Conservation (phyloP, 768 basidiomycete genomes). For the Russula foetens region DNA sequence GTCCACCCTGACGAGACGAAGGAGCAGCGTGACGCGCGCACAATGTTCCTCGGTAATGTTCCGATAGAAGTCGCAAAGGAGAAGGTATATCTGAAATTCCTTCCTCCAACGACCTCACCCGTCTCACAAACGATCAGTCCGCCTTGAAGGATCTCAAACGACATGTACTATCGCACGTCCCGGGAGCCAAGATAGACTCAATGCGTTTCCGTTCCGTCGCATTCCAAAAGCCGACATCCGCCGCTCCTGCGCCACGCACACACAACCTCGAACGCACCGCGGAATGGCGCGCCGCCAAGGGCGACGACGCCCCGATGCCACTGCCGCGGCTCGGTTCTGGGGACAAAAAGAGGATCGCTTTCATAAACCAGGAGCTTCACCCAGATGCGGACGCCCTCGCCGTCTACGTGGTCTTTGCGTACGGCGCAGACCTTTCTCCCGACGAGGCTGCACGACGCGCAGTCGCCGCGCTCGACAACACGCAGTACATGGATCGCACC, state of each 20-base stretch:
- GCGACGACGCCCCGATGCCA: constrained; percentile 30
- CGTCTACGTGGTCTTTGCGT: constrained; percentile 88
- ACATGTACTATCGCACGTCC: constrained; percentile 66
- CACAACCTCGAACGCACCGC: constrained; percentile 54
- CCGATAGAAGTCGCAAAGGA: constrained; percentile 66
- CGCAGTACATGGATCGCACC: constrained; percentile 65
- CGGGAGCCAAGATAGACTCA: constrained; percentile 81
- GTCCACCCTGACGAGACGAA: constrained; percentile 64
- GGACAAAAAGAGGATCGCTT: constrained; percentile 91
- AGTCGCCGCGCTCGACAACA: constrained; percentile 56
- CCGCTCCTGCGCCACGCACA: constrained; percentile 29
- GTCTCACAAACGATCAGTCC: constrained; percentile 37
- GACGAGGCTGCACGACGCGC: constrained; percentile 59
- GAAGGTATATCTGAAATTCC: constrained; percentile 45
- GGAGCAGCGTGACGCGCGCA: constrained; percentile 67
- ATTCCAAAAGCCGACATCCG: constrained; percentile 72
- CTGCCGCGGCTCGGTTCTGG: constrained; percentile 51
- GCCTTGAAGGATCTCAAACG: constrained; percentile 66
- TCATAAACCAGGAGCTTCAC: constrained; percentile 91
- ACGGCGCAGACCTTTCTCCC: constrained; percentile 58
- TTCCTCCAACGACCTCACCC: not conserved
- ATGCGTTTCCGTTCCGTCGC: constrained; percentile 90
- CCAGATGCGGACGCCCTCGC: constrained; percentile 65
- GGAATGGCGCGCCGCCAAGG: constrained; percentile 40
- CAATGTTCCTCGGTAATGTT: constrained; percentile 89